Base-by-base conservation (phyloP, 176 grass and related monocot genomes). In the Thalia dealbata region DNA sequence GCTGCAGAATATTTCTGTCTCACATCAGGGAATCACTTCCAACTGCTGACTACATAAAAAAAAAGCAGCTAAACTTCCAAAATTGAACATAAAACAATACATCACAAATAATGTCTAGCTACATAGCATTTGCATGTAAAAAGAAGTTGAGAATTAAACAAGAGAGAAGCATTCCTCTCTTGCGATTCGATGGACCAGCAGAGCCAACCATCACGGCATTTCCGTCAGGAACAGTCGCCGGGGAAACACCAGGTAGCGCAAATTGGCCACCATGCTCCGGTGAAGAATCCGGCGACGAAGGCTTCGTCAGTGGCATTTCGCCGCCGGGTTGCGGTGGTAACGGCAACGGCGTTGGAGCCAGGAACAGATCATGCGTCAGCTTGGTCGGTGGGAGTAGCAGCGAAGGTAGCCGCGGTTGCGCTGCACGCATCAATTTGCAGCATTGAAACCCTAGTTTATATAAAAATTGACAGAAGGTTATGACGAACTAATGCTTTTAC, bases 301-400 rank as follows among this genome's bases (percentile, higher is more conserved):
- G 32, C 14, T 74, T 74, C 4, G 80, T 73, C 26, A 32, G 32
- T n/a, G 52, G 64, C 61, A 76, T 44, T 16, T 13, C 61, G 19
- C 91, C 88, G 26, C 85, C 88, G 15, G 64, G 14, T 41, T 80
- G 50, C 10, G 77, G 79, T 10, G 84, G 54, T 68, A 80, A 79
- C 13, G 82, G 88, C 67, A 78, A 13, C 28, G 82, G 80, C 2
- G 88, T 83, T 6, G 88, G 85, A 69, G 87, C 82, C 28, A 90
- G 87, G 70, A 87, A 91, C 7, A 72, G 79, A 74, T 86, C 71
- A 67, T 88, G 89, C 66, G 86, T 83, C 46, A 88, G 79, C 44
- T 88, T 75, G 14, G 82, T 91, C 42, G 85, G 91, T 42, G 86
- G 88, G 14, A 88, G 79, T 23, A 88, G 56, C 64, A 96, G 58